Evolutionary conservation across 208 protist genomes (phyloP), one percentile per base, ranked within the genome.

Genomic region (Leishmania aethiopica): DNA sequence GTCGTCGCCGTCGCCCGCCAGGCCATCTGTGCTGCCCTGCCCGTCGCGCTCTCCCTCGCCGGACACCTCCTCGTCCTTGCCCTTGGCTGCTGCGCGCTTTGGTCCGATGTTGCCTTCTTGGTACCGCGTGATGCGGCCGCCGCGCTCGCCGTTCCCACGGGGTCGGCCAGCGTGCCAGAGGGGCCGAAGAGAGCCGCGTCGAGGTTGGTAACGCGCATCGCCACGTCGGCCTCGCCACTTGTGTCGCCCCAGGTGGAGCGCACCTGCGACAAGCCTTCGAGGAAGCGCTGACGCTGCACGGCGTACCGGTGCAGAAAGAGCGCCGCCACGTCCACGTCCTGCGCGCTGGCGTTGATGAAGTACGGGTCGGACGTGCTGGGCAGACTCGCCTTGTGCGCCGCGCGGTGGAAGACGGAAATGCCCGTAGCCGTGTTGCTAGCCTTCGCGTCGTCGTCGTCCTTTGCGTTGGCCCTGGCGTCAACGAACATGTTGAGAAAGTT

Each of bases 401-500:
- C 82, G 60, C 95, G 93, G 45, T 89, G 91, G 76, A 98, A 98
- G 47, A 98, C 93, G 53, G 93, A 90, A 77, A 94, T 90, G 76
- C 93, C 91, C 10, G 87, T 90, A 25, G 75, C 35, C 2, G 67
- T 85, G 66, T 78, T 83, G 79, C 82, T 75, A 19, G 80, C 83
- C 69, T 88, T 88, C 53, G 78, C 86, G 47, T 83, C 90, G 59
- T 88, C 84, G 32, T 49, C 73, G n/a, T 88, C 84, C 75, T 93
- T 92, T 6, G 74, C 72, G 28, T 86, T 81, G 49, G 75, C 49
- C 89, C 94, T 96, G 40, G 91, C 93, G 75, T 98, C 94, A 3
- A 97, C 94, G 77, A 97, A 97, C 91, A 97, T 96, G 75, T 96
- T 88, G 28, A 97, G 84, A 82, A 98, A 98, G 83, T 97, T 96